phyloP scores from a whole-genome alignment of 257 asterid genomes.

The Plantago elongata region DNA sequence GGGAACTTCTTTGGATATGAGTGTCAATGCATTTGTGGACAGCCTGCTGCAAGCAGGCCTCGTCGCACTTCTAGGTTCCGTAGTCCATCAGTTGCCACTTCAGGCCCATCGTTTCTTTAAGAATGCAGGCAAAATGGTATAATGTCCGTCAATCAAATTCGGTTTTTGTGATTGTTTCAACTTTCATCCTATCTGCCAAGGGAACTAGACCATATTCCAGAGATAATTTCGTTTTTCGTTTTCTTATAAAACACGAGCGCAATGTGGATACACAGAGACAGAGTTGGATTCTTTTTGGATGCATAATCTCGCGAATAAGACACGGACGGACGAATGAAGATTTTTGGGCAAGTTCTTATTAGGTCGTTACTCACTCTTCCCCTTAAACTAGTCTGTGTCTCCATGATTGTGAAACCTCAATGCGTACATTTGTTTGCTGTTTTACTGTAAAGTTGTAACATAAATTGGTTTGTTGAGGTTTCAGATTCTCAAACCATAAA shows the following conservation, averaged over 20 bases:
- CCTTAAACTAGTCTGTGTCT: not conserved
- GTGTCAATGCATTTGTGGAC: constrained; percentile 83
- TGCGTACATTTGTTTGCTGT: constrained; percentile 1
- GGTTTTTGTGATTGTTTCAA: not conserved
- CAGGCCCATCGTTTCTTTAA: constrained; percentile 48
- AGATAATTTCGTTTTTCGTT: not conserved
- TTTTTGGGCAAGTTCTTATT: not conserved
- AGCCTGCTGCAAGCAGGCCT: constrained; percentile 43
- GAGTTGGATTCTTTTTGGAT: too few species aligned
- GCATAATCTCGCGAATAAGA: constrained; percentile 6
- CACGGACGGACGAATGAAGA: not conserved
- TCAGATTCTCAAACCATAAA: too few species aligned
- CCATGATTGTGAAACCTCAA: constrained; percentile 12
- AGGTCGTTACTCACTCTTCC: constrained; percentile 8
- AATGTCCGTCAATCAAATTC: constrained; percentile 1
- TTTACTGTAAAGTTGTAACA: not conserved
- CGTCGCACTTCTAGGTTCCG: constrained; percentile 21
- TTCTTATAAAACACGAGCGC: too few species aligned
- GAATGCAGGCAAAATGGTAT: not conserved
- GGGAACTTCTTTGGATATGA: constrained; percentile 68
- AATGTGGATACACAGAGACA: too few species aligned
- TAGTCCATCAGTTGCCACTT: constrained; percentile 44
- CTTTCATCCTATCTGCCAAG: not conserved
- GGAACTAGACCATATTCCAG: not conserved
- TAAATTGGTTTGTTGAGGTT: too few species aligned